phyloP scores from a whole-genome alignment of 2,329 filamentous ascomycete species.

The Seiridium cupressi region DNA sequence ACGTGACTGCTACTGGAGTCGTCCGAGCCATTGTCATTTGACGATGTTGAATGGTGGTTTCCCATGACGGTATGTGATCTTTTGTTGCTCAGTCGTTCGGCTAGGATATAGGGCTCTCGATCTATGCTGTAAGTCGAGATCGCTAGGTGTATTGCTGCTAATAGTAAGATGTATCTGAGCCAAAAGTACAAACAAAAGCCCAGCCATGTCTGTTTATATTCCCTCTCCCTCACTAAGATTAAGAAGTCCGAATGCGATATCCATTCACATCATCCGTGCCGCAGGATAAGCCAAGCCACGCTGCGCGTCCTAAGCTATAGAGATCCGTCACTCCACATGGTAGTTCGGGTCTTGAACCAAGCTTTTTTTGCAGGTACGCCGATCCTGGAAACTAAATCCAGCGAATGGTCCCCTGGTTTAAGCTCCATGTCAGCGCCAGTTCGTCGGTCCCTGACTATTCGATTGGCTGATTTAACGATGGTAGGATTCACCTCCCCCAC shows the following conservation, averaged over 20 bases:
- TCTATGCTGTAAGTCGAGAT: neutral
- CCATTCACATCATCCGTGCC: neutral
- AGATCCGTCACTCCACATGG: neutral
- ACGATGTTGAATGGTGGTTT: neutral
- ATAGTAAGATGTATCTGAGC: too few species aligned
- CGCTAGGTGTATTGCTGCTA: neutral
- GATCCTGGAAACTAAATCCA: too few species aligned
- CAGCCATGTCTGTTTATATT: too few species aligned
- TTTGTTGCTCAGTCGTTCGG: neutral
- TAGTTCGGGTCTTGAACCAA: neutral
- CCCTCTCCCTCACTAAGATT: neutral
- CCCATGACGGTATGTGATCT: neutral
- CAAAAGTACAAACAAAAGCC: too few species aligned
- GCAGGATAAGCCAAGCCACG: neutral
- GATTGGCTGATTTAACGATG: too few species aligned
- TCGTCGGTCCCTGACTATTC: too few species aligned
- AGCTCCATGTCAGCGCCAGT: too few species aligned
- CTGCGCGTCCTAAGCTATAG: neutral
- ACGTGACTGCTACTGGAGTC: constrained; percentile 2
- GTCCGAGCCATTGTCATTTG: neutral
- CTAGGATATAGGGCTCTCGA: neutral
- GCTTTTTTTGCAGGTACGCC: neutral
- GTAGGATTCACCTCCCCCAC: too few species aligned
- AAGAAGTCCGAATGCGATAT: neutral
- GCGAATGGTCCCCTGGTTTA: too few species aligned